Base-by-base conservation (phyloP, 768 basidiomycete genomes). In the Xerocomellus amylosporus region DNA sequence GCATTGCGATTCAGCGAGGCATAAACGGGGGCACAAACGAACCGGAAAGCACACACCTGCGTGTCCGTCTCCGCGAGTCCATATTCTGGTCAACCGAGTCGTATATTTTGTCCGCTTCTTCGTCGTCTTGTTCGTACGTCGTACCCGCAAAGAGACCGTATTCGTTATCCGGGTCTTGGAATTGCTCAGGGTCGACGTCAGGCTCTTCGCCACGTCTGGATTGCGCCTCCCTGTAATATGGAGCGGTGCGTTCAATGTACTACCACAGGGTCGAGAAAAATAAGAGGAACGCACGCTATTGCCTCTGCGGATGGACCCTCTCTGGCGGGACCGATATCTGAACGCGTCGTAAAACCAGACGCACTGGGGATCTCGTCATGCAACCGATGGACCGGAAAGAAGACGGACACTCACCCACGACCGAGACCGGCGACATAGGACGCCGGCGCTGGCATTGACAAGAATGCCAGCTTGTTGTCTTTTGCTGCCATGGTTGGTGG, bases 391-490 rank as follows among this genome's bases (percentile, higher is more conserved):
- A 38, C 17, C 34, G n/a, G 17, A 51, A 26, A 36, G 13, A 40
- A 34, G 8, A 15, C 33, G 6, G 12, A 17, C 43, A 75, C 88
- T 55, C 62, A 94, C 89, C 94, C 96, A 78, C 95, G 85, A 73
- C 96, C 95, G 31, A 98, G 87, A 87, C 97, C 97, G 61, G 96
- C 97, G 36, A 98, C 97, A 71, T 98, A 98, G 1, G 93, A 95
- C 0, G 96, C 90, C 38, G 95, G 95, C 28, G 95, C 95, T 3
- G 91, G 88, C 88, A 92, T 92, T 3, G 89, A 90, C 66, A 93
- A 65, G 67, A 93, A 93, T 0, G 91, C 90, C 66, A 93, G 75
- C 73, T 92, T 92, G 69, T 92, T 92, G 64, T 90, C 91, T 14
- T 83, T 74, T 66, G 77, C 64, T 24, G 77, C 75, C 77, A 80